Evolutionary conservation across 257 asterid genomes (phyloP).

Genomic region (Scutellaria galericulata): DNA sequence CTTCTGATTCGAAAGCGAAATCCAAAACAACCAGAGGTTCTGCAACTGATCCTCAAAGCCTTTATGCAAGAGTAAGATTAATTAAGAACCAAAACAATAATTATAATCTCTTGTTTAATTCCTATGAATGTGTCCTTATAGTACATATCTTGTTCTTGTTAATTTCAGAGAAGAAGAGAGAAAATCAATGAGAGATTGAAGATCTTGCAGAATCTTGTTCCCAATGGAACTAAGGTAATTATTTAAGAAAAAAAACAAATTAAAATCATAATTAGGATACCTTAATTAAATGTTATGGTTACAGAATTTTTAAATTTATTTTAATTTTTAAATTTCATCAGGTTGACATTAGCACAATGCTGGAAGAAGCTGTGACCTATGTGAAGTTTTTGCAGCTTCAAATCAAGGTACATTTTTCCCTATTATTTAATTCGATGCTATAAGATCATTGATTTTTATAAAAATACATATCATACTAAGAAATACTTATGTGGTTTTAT

Average conservation of each 20-base stretch:
- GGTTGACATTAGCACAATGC: slow-evolving; percentile 95
- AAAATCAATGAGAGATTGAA: slow-evolving; percentile 82
- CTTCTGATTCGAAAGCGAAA: slow-evolving; percentile 52
- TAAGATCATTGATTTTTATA: background rate
- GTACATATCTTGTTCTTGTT: background rate
- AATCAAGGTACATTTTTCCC: slow-evolving; percentile 60
- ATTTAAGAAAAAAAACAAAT: too few species aligned
- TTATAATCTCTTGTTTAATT: background rate
- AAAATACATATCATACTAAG: too few species aligned
- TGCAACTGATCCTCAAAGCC: slow-evolving; percentile 92
- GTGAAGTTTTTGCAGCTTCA: slow-evolving; percentile 89
- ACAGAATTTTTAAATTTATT: too few species aligned
- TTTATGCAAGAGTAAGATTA: slow-evolving; percentile 76
- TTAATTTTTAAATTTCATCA: slow-evolving; percentile 12
- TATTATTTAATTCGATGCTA: too few species aligned
- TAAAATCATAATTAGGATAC: background rate
- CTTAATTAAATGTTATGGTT: too few species aligned
- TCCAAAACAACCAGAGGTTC: slow-evolving; percentile 65
- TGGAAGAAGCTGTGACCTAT: slow-evolving; percentile 89
- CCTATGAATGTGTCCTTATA: background rate
- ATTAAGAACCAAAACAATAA: background rate
- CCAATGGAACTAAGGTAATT: slow-evolving; percentile 83
- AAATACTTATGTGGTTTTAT: background rate
- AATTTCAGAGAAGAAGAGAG: slow-evolving; percentile 81
- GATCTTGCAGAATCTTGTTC: slow-evolving; percentile 86